Conservation (phyloP, 441 rosid species). For the Metrosideros polymorpha region DNA sequence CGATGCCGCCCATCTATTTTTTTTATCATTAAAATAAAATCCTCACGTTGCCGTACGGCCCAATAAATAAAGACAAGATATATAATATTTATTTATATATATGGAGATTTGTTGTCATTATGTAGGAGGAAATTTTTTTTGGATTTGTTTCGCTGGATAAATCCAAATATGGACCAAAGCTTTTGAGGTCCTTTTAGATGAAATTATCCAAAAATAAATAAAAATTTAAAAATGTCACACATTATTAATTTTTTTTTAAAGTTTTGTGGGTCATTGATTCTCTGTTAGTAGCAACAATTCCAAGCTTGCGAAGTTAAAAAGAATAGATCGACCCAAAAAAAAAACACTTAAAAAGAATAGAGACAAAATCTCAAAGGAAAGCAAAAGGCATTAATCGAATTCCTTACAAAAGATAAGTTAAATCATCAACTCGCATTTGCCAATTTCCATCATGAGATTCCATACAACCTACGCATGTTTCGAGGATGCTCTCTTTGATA, state of each 20-base stretch:
- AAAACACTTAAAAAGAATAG: not conserved
- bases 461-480: not conserved
- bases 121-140: not conserved
- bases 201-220: not conserved
- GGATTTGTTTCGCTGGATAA: not conserved
- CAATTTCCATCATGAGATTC: not conserved
- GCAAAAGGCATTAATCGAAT: not conserved
- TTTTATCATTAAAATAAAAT: not conserved
- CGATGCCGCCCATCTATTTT: slow-evolving; percentile 1
- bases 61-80: not conserved
- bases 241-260: not conserved
- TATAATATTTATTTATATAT: too few species aligned
- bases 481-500: not conserved
- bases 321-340: too few species aligned
- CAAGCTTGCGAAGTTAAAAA: too few species aligned
- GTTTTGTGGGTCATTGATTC: not conserved
- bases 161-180: not conserved
- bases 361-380: not conserved
- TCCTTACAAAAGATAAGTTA: not conserved
- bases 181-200: not conserved
- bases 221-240: not conserved
- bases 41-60: not conserved
- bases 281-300: not conserved
- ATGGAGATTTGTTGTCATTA: not conserved
- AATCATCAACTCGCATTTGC: not conserved